Conservation (phyloP, 2,329 filamentous ascomycete species). For the Stagonosporopsis tanaceti region DNA sequence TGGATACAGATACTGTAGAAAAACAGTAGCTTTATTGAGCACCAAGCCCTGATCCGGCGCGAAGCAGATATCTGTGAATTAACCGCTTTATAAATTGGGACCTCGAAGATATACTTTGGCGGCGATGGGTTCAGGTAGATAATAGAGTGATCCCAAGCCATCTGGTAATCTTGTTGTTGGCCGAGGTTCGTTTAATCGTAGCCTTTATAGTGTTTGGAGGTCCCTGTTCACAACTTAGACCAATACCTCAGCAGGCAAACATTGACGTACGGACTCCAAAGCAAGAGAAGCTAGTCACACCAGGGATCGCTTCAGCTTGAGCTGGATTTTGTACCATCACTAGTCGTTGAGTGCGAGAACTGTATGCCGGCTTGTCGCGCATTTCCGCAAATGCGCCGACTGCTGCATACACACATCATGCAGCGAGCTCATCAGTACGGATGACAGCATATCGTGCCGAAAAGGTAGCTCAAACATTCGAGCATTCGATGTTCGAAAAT, state of each 20-base stretch:
- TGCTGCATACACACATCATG: conserved; percentile 52
- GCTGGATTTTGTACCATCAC: background rate
- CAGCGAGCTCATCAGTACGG: background rate
- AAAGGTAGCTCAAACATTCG: background rate
- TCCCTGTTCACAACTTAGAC: background rate
- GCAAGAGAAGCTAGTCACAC: background rate
- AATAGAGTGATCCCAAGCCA: conserved; percentile 21
- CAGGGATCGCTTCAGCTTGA: conserved; percentile 4
- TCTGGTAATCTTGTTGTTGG: conserved; percentile 58
- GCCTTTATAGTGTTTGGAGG: conserved; percentile 5
- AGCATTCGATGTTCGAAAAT: background rate
- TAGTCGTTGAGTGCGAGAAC: background rate
- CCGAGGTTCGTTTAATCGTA: conserved; percentile 56
- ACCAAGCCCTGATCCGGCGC: conserved; percentile 56
- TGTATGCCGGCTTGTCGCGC: background rate
- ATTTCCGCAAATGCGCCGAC: background rate
- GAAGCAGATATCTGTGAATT: conserved; percentile 54
- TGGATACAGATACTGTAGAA: conserved; percentile 66
- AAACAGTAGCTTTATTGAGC: conserved; percentile 62
- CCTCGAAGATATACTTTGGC: conserved; percentile 46
- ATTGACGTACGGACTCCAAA: background rate
- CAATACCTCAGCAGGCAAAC: conserved; percentile 28
- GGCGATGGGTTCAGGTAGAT: conserved; percentile 41
- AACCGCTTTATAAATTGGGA: conserved; percentile 54
- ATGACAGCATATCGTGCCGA: background rate